Evolutionary conservation across 768 basidiomycete genomes (phyloP).

Genomic region (Botryobasidium botryosum): DNA sequence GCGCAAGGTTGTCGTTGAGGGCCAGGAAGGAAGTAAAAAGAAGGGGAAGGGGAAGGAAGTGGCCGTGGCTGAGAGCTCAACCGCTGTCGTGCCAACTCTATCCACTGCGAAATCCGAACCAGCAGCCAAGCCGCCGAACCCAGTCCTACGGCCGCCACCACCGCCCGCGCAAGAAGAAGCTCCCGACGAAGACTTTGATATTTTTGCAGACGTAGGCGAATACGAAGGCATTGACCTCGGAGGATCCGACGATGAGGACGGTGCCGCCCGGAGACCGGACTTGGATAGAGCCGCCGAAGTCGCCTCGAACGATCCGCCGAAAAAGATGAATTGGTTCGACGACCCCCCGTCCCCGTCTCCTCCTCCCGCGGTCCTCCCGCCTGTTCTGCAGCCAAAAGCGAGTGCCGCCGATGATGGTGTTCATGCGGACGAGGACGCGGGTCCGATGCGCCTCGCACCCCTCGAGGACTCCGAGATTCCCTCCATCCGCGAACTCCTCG

Average conservation of each 20-base stretch:
- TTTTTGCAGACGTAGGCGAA: constrained; percentile 73
- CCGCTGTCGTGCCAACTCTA: background rate
- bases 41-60: constrained; percentile 18
- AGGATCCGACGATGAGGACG: constrained; percentile 31
- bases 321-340: constrained; percentile 5
- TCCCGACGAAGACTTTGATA: constrained; percentile 42
- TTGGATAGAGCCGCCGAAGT: constrained; percentile 8
- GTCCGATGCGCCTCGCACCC: constrained; percentile 44
- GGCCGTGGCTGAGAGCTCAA: constrained; percentile 2
- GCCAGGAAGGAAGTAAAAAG: constrained; percentile 16
- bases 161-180: constrained; percentile 26
- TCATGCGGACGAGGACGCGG: constrained; percentile 29
- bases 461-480: constrained; percentile 67
- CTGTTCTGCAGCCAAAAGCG: background rate
- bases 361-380: too few relatives aligned
- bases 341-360: background rate
- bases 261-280: constrained; percentile 7
- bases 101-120: background rate
- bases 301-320: background rate
- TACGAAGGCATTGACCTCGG: constrained; percentile 52
- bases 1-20: constrained; percentile 26
- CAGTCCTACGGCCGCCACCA: constrained; percentile 15
- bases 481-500: constrained; percentile 68
- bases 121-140: constrained; percentile 2
- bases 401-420: constrained; percentile 20